phyloP scores from a whole-genome alignment of 116 monocot genomes.

The Phalaenopsis hybrid region DNA sequence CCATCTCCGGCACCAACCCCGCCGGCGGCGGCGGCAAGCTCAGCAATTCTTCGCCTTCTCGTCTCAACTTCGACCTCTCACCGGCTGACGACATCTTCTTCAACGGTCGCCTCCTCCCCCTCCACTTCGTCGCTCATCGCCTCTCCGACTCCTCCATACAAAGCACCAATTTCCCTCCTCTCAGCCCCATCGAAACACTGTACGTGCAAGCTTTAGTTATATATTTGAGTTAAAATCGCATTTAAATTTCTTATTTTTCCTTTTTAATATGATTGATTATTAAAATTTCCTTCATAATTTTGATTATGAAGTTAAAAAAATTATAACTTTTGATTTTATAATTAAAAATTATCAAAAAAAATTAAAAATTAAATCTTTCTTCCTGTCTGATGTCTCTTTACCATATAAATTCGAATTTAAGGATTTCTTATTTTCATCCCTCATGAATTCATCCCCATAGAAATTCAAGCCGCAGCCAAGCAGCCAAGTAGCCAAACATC shows the following conservation, averaged over 20 bases:
- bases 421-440: no score
- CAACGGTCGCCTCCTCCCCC: constrained; percentile 9
- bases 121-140: constrained; percentile 13
- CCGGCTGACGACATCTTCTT: constrained; percentile 16
- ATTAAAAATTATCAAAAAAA: no score
- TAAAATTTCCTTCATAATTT: neutral
- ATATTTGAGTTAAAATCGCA: no score
- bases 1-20: neutral
- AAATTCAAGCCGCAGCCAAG: no score
- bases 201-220: neutral
- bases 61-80: constrained; percentile 10
- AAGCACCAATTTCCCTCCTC: neutral
- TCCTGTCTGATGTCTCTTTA: no score
- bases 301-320: neutral
- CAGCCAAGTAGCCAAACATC: no score
- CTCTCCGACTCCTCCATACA: constrained; percentile 20
- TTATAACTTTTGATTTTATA: no score
- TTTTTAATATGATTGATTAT: no score
- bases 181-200: constrained; percentile 5
- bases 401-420: no score
- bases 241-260: no score
- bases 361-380: no score
- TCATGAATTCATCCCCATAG: no score
- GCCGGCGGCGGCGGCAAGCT: constrained; percentile 50
- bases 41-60: constrained; percentile 52